Base-by-base conservation (phyloP, 2,329 filamentous ascomycete species). In the Fusarium mundagurra region DNA sequence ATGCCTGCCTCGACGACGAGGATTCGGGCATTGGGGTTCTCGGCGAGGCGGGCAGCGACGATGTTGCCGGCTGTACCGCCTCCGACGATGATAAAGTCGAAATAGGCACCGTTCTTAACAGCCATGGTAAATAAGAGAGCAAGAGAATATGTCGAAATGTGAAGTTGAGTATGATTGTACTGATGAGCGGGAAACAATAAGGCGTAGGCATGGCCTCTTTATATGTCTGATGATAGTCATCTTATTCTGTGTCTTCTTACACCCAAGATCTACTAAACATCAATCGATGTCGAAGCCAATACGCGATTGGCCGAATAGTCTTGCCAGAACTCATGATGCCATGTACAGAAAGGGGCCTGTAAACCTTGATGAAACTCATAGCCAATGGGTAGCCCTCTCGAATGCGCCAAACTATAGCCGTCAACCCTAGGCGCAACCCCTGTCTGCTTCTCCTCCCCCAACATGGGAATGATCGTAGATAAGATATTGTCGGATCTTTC, bases 1-100 rank as follows among this genome's bases (percentile, higher is more conserved):
- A 82, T 81, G 11, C 86, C 86, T 16, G 86, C 86, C 71, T 88
- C 86, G 57, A 88, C 78, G 18, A 88, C 76, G 7, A 88, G 81
- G 43, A 88, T 74, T 20, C 78, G 80, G 34, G 87, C 86, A 22
- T 79, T 74, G 29, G 78, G 78, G 61, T 82, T 79, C 61, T 84
- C 81, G 17, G 81, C 82, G 2, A 84, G 80, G 12, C 82, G 80
- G 13, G 79, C 79, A 5, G 82, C 82, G 18, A 83, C 78, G 13
- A 80, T 79, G 41, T 81, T 80, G 34, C 82, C 81, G 4, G 81
- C 81, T 11, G 81, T 82, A 6, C 82, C 82, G 31, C 82, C 69
- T 24, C 58, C 45, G 3, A 61, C 22, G 17, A 61, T 8, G 27
- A 61, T 61, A 5, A 61, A 61, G 38, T 59, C 34, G 13, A 59